Evolutionary conservation across 495 filamentous ascomycete genomes (phyloP).

Genomic region (Aspergillus nidulans): DNA sequence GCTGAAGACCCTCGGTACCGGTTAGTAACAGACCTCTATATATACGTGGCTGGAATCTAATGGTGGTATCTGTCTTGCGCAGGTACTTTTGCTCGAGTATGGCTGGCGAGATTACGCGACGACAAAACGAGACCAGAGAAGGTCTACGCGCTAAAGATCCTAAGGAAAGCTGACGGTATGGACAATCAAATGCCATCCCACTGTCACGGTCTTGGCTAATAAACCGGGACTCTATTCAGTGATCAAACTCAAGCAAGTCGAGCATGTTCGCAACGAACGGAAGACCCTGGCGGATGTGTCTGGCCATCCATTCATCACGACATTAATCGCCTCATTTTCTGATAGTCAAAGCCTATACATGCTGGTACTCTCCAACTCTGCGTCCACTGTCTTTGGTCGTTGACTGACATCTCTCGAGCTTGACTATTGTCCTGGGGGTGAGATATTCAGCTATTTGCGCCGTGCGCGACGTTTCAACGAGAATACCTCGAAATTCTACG

Average conservation of each 20-base stretch:
- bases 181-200: not conserved
- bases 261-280: conserved; percentile 94
- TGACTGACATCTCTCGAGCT: conserved; percentile 45
- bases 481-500: conserved; percentile 83
- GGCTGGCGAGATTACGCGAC: conserved; percentile 68
- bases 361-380: conserved; percentile 52
- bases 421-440: conserved; percentile 90
- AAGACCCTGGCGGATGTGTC: conserved; percentile 80
- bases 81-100: conserved; percentile 96
- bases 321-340: conserved; percentile 83
- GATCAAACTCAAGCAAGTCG: conserved; percentile 93
- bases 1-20: conserved; percentile 86
- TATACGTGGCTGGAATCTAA: conserved; percentile 27
- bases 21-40: conserved; percentile 38
- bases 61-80: conserved; percentile 20
- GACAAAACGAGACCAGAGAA: conserved; percentile 54
- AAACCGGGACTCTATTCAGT: conserved; percentile 44
- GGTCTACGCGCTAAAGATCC: conserved; percentile 89
- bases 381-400: not conserved
- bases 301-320: conserved; percentile 93
- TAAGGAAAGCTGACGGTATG: conserved; percentile 80
- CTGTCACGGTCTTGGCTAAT: conserved; percentile 11
- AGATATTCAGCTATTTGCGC: conserved; percentile 91
- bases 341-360: conserved; percentile 88
- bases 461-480: conserved; percentile 82